Evolutionary conservation across 164 flowering plant species (phyloP).

Genomic region (Vitis vinifera): DNA sequence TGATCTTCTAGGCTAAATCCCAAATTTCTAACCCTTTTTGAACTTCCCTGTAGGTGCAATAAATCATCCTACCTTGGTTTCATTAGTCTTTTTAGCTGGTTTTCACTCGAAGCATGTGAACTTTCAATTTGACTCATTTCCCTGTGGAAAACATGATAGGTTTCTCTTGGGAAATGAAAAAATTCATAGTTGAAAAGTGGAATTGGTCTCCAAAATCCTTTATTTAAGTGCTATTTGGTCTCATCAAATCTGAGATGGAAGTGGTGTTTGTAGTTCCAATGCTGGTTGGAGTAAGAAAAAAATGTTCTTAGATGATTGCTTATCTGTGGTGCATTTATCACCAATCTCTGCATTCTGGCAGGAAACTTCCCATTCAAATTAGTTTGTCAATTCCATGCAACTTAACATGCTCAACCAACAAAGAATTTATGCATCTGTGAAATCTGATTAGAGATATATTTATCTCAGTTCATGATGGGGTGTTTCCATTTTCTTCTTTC

Average conservation of each 20-base stretch:
- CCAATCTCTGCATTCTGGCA: neutral
- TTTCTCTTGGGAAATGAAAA: neutral
- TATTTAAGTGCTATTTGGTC: neutral
- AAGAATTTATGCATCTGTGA: neutral
- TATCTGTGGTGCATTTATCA: neutral
- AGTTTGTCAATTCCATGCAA: neutral
- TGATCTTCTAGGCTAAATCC: neutral
- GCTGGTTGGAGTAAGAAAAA: neutral
- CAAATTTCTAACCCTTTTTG: neutral
- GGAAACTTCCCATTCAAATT: neutral
- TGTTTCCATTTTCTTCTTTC: neutral
- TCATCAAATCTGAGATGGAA: neutral
- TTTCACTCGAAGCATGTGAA: neutral
- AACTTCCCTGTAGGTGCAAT: neutral
- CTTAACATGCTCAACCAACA: neutral
- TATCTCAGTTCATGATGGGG: neutral
- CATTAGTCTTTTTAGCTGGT: neutral
- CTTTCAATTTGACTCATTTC: too few relatives aligned
- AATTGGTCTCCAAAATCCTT: neutral
- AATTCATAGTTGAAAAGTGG: neutral
- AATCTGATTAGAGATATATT: neutral
- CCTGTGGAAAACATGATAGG: neutral
- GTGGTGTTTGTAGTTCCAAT: neutral
- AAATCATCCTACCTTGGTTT: neutral
- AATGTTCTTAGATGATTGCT: neutral